Base-by-base conservation (phyloP, 345 rosid genomes). In the Rhodamnia rubescens region DNA sequence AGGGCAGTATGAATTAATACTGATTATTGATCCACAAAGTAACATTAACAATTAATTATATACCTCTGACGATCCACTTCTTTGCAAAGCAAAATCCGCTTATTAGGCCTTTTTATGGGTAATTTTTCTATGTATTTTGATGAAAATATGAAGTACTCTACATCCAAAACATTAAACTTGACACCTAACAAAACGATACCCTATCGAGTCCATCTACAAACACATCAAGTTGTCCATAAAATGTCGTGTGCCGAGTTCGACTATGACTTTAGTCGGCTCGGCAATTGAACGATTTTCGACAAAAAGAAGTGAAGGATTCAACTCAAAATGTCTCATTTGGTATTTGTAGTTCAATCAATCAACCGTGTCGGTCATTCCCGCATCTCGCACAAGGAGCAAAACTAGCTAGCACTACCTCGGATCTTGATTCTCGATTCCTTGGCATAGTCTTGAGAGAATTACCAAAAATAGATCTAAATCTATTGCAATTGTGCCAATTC, bases 181-280 rank as follows among this genome's bases (percentile, higher is more conserved):
- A 53, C 55, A 53, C 55, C 55, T 53, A 53, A 16, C 21, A 53
- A 16, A 53, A 53, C 18, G 21, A 53, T 53, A 6, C 20, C 14
- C 53, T 51, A 20, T 69, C 74, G 11, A 9, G 2, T 11, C 24
- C 1, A 36, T 36, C 47, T 20, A 36, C 78, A 18, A 69, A 69
- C 78, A 69, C 32, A 11, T 11, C 11, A 2, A 36, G 26, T 69
- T 18, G 13, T 69, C 3, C 0, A 69, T 5, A 18, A 69, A 69
- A 69, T 36, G 47, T 36, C 1, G 0, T 0, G 24, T 9, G 7
- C 10, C 0, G 0, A 69, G 78, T 18, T 32, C 0, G 1, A 21
- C 12, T 32, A 36, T 32, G 20, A 69, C 26, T 69, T 36, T 69
- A 69, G 78, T 18, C 18, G 24, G 1, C 1, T 69, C 47, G 36